A percentile compares a stretch with the other conserved stretches of the same genome.
phyloP scores from a whole-genome alignment of 257 asterid species.

The Asclepias syriaca region DNA sequence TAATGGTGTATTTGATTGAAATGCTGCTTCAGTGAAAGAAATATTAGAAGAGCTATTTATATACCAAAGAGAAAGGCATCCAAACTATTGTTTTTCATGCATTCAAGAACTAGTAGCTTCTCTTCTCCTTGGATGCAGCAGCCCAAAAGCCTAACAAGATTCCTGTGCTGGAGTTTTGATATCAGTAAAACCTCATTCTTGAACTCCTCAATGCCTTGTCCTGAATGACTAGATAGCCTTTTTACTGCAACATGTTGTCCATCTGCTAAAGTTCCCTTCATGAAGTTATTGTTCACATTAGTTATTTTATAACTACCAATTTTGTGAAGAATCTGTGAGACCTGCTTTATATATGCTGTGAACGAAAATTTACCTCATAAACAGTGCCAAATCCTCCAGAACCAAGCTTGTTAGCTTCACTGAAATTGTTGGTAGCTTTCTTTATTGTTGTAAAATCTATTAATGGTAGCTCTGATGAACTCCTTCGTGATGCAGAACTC shows the following conservation, averaged over 20 bases:
- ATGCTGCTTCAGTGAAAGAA: not conserved
- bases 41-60: not conserved
- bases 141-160: slow-evolving; percentile 34
- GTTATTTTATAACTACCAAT: too few species aligned
- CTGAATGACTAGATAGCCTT: slow-evolving; percentile 18
- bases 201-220: slow-evolving; percentile 27
- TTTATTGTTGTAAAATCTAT: slow-evolving; percentile 18
- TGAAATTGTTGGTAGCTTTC: slow-evolving; percentile 24
- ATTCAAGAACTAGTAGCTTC: slow-evolving; percentile 26
- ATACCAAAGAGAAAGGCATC: slow-evolving; percentile 12
- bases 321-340: not conserved
- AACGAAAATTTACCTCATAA: slow-evolving; percentile 23
- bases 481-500: slow-evolving; percentile 6
- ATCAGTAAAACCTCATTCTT: slow-evolving; percentile 27
- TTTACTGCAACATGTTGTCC: slow-evolving; percentile 15
- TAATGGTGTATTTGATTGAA: not conserved
- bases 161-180: slow-evolving; percentile 31
- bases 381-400: slow-evolving; percentile 32
- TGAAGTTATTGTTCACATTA: not conserved
- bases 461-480: slow-evolving; percentile 19
- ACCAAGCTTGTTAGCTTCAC: slow-evolving; percentile 26
- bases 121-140: slow-evolving; percentile 25
- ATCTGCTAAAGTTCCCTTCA: slow-evolving; percentile 5
- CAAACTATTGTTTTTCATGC: slow-evolving; percentile 18
- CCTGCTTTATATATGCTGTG: not conserved